phyloP scores from a whole-genome alignment of 2,329 filamentous ascomycete species.

The Claviceps fusiformis region DNA sequence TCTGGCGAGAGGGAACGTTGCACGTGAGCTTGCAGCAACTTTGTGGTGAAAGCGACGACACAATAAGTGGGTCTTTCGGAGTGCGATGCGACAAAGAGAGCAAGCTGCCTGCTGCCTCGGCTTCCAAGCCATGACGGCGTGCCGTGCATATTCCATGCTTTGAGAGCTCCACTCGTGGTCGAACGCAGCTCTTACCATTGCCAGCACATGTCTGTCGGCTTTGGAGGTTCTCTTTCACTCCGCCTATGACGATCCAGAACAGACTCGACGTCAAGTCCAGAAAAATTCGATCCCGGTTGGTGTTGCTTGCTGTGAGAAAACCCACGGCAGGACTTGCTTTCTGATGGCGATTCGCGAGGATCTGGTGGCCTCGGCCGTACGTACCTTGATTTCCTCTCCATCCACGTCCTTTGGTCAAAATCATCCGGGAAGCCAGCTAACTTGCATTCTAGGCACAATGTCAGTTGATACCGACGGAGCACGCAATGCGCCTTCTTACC shows the following conservation, averaged over 20 bases:
- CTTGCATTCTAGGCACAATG: constrained; percentile 25
- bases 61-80: background rate
- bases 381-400: constrained; percentile 8
- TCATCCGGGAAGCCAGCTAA: background rate
- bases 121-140: constrained; percentile 6
- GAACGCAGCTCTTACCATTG: constrained; percentile 8
- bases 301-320: constrained; percentile 14
- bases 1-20: background rate
- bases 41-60: background rate
- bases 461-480: constrained; percentile 16
- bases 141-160: background rate
- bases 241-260: background rate
- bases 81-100: background rate
- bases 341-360: constrained; percentile 86
- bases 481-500: background rate
- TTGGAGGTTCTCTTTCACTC: constrained; percentile 9
- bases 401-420: background rate
- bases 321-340: constrained; percentile 1
- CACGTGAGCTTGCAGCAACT: constrained; percentile 12
- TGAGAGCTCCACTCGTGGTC: background rate
- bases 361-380: constrained; percentile 68
- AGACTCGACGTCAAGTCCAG: background rate
- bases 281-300: constrained; percentile 3
- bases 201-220: constrained; percentile 13
- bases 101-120: constrained; percentile 20